Conservation (phyloP, 1,284 basidiomycete genomes). For the Apiotrichum gracile region DNA sequence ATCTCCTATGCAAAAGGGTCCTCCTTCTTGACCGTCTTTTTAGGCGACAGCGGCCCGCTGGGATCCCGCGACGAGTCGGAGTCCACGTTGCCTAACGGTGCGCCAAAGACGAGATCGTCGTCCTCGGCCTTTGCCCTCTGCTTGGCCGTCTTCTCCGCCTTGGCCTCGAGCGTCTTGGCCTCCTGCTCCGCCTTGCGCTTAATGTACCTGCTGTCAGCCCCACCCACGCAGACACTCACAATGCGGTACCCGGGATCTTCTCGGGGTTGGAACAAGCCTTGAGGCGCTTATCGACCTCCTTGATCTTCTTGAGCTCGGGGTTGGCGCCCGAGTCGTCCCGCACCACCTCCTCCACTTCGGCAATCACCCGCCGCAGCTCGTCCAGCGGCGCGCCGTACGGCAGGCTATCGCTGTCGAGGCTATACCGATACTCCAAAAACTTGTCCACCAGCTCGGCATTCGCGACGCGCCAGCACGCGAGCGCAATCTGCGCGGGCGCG, state of each 20-base stretch:
- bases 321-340: constrained; percentile 48
- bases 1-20: background rate
- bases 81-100: background rate
- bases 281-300: constrained; percentile 76
- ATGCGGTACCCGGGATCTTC: constrained; percentile 77
- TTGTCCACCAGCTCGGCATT: constrained; percentile 57
- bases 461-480: constrained; percentile 70
- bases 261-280: constrained; percentile 87
- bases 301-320: constrained; percentile 73
- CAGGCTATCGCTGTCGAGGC: constrained; percentile 35
- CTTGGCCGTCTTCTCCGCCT: constrained; percentile 35
- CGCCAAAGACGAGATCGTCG: constrained; percentile 33
- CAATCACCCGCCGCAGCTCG: constrained; percentile 49
- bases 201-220: constrained; percentile 36
- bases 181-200: constrained; percentile 46
- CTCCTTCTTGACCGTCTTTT: background rate
- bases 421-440: constrained; percentile 57
- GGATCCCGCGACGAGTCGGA: background rate
- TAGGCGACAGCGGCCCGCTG: background rate
- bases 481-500: constrained; percentile 85
- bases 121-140: constrained; percentile 12
- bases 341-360: constrained; percentile 58
- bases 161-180: constrained; percentile 25
- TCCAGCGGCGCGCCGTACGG: constrained; percentile 31
- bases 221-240: constrained; percentile 43